These are phyloP conservation scores for Venturiaceae sp. DNA, from an alignment of 2,329 filamentous ascomycete species.

Conservation along the genomic window DNA sequence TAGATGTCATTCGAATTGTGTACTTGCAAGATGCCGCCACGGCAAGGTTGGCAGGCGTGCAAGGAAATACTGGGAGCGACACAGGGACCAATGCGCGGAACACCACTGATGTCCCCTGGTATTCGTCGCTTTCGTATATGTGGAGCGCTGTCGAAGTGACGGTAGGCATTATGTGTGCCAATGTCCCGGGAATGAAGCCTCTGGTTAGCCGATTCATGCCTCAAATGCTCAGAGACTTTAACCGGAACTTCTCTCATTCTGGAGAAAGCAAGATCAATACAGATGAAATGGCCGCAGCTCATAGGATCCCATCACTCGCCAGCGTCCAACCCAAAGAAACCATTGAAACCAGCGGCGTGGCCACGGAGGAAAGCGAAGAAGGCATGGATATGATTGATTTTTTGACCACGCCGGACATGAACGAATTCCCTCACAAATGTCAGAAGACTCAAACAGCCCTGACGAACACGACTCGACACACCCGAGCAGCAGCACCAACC, in stretches of 20 bases:
- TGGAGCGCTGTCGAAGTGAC: constrained; percentile 93
- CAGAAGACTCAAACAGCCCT: constrained; percentile 15
- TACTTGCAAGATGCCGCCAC: constrained; percentile 68
- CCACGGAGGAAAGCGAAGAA: constrained; percentile 11
- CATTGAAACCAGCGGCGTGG: background rate
- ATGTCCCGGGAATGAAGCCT: constrained; percentile 86
- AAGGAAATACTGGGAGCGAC: constrained; percentile 17
- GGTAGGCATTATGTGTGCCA: constrained; percentile 79
- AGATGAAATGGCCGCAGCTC: constrained; percentile 12
- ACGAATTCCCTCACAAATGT: constrained; percentile 25
- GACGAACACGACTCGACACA: constrained; percentile 28
- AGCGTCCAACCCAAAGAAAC: background rate
- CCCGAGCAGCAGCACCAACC: constrained; percentile 27
- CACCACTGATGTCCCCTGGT: constrained; percentile 50
- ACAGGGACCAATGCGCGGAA: constrained; percentile 23
- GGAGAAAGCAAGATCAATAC: background rate
- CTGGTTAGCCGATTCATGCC: constrained; percentile 58
- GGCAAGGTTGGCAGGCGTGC: constrained; percentile 33
- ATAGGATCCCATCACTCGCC: constrained; percentile 10
- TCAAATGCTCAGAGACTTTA: constrained; percentile 40
- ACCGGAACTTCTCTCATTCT: constrained; percentile 1
- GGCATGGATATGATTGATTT: constrained; percentile 43
- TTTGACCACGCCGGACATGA: constrained; percentile 38
- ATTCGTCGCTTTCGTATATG: constrained; percentile 78
- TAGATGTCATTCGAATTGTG: constrained; percentile 83